These are phyloP conservation scores for Plasmopara muralis DNA, from an alignment of 352 stramenopile genomes.

Conservation along the genomic window DNA sequence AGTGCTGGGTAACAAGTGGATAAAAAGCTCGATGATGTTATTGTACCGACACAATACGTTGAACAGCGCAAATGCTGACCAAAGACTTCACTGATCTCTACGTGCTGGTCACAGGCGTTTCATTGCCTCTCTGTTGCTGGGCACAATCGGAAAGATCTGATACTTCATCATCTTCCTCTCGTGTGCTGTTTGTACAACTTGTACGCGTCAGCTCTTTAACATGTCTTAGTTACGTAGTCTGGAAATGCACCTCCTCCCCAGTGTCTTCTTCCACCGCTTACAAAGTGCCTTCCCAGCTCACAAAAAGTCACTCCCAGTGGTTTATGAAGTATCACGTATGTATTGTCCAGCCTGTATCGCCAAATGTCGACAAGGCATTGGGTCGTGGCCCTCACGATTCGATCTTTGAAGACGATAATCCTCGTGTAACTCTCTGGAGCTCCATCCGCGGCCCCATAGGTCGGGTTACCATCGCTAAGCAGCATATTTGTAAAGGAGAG, in stretches of 20 bases:
- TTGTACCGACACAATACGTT: too few species aligned
- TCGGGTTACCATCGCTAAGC: slow-evolving; percentile 30
- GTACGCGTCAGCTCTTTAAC: slow-evolving; percentile 12
- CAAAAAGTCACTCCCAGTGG: slow-evolving; percentile 20
- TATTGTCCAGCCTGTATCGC: slow-evolving; percentile 3
- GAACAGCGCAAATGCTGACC: slow-evolving; percentile 1
- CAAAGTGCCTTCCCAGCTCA: neutral
- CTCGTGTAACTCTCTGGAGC: slow-evolving; percentile 22
- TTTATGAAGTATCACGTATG: slow-evolving; percentile 13
- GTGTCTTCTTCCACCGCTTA: neutral
- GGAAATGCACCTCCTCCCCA: slow-evolving; percentile 17
- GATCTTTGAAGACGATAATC: slow-evolving; percentile 19
- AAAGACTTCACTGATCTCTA: slow-evolving; percentile 7
- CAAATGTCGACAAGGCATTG: slow-evolving; percentile 13
- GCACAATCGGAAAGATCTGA: neutral
- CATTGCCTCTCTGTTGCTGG: slow-evolving; percentile 17
- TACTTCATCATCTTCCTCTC: slow-evolving; percentile 3
- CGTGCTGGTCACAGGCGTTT: slow-evolving; percentile 18
- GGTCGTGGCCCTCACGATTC: slow-evolving; percentile 6
- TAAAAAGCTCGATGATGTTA: too few species aligned
- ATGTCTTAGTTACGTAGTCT: slow-evolving; percentile 18
- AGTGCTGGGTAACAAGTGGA: too few species aligned
- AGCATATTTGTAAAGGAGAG: slow-evolving; percentile 22
- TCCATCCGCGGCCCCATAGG: slow-evolving; percentile 13
- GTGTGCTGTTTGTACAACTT: slow-evolving; percentile 13